A percentile compares a stretch with the other conserved stretches of the same genome.
These are phyloP conservation scores for Metrosideros polymorpha DNA, from an alignment of 441 rosid species.

Conservation along the genomic window DNA sequence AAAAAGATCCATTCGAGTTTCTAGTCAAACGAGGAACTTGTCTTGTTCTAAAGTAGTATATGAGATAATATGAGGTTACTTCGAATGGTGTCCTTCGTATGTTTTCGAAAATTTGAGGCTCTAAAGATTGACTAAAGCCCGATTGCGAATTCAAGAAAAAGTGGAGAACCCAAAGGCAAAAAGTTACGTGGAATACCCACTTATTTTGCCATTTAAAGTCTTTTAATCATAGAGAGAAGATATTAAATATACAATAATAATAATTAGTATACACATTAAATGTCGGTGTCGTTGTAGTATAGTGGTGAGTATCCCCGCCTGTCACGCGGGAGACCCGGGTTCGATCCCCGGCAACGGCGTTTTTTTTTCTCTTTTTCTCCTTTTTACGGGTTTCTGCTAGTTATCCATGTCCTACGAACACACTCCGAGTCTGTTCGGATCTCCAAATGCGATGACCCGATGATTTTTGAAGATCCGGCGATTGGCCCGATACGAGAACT, in stretches of 20 bases:
- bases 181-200: too few relatives aligned
- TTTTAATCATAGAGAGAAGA: too few relatives aligned
- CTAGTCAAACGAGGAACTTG: neutral
- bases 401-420: too few relatives aligned
- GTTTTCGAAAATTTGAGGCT: too few relatives aligned
- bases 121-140: too few relatives aligned
- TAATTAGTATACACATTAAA: too few relatives aligned
- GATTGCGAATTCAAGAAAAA: too few relatives aligned
- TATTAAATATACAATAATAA: too few relatives aligned
- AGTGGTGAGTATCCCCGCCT: slow-evolving; percentile 3
- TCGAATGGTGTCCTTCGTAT: neutral
- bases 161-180: too few relatives aligned
- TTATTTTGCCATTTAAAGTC: too few relatives aligned
- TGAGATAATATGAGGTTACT: neutral
- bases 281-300: neutral
- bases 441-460: neutral
- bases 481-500: neutral
- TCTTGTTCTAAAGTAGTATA: too few relatives aligned
- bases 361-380: too few relatives aligned
- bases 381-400: neutral
- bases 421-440: rapidly evolving
- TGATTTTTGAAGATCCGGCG: neutral
- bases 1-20: neutral
- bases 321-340: slow-evolving; percentile 7
- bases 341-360: slow-evolving; percentile 5